Evolutionary conservation across 768 basidiomycete genomes (phyloP), one percentile per base, ranked within the genome.

Genomic region (Dioszegia crocea): DNA sequence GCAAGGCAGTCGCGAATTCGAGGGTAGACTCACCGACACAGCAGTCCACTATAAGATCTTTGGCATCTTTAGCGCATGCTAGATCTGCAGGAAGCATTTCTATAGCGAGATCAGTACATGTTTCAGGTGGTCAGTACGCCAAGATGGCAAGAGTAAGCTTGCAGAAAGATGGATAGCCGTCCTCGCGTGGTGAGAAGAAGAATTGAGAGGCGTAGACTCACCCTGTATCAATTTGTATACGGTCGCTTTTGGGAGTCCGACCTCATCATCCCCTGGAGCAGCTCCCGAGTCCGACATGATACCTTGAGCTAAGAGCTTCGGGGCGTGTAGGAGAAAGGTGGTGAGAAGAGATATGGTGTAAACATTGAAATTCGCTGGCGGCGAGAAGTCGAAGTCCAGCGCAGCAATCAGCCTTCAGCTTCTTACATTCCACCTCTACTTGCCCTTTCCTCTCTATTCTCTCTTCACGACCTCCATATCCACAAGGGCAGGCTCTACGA

Each of bases 201-300:
- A 29, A 33, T 33, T 33, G 14, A 6, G 14, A 26, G n/a, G 23
- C 33, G 39, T 4, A 9, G 27, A 54, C 80, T 63, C 56, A 89
- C 96, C 94, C 70, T 84, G 80, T 66, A 99, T 93, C 85, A 98
- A 90, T 81, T 98, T 99, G 62, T 90, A 84, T 27, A 99, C 91
- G 2, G 96, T 98, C 14, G 96, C 96, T 77, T 97, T 96, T 14
- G 96, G 96, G 47, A 99, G 79, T 23, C 91, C 89, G 63, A 97
- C 82, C 67, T 98, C 94, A 44, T 97, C 94, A 67, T 96, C 93
- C n/a, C 81, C 79, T 3, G 84, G 81, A 16, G 84, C 84, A 30
- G 87, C 67, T 43, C 71, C 91, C 79, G 93, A 92, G 82, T 94
- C 92, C 39, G 92, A 93, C 92, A 97, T 96, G 21, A 39, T 19